These are phyloP conservation scores for Colletotrichum salicis DNA, from an alignment of 2,329 filamentous ascomycete genomes.

Conservation along the genomic window DNA sequence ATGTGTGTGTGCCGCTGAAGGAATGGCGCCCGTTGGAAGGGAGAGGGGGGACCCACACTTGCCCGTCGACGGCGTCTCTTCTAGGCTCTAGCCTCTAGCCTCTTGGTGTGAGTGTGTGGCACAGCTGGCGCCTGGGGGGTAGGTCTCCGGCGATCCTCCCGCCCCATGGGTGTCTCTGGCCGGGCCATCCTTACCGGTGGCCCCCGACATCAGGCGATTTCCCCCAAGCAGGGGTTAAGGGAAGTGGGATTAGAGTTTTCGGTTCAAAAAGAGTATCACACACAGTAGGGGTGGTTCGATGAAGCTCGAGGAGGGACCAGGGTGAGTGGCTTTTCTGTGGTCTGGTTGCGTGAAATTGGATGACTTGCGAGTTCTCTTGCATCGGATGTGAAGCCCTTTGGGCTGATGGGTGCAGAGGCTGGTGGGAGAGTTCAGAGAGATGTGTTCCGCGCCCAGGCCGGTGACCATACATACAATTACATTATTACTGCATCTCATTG, in stretches of 20 bases:
- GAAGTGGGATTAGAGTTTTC: constrained; percentile 32
- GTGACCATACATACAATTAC: background rate
- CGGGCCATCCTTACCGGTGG: background rate
- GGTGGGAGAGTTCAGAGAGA: background rate
- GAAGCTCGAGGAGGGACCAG: background rate
- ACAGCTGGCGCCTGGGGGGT: background rate
- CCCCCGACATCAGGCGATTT: constrained; percentile 19
- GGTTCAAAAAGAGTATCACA: background rate
- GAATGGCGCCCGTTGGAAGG: background rate
- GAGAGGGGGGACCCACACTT: background rate
- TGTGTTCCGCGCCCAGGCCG: background rate
- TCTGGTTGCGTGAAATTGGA: constrained; percentile 14
- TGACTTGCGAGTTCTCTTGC: background rate
- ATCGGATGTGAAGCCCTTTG: background rate
- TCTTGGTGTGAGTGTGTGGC: constrained; percentile 4
- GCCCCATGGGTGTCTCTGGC: background rate
- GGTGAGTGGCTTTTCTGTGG: too few relatives aligned
- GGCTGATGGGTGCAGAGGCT: background rate
- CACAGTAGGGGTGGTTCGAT: constrained; percentile 4
- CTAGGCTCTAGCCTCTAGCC: background rate
- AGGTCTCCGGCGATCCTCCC: constrained; percentile 28
- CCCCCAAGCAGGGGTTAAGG: constrained; percentile 2
- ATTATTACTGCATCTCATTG: constrained; percentile 8
- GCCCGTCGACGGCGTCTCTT: background rate
- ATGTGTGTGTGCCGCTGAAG: background rate